Base-by-base conservation (phyloP, 2,329 filamentous ascomycete species). In the Helicocarpus griseus region DNA sequence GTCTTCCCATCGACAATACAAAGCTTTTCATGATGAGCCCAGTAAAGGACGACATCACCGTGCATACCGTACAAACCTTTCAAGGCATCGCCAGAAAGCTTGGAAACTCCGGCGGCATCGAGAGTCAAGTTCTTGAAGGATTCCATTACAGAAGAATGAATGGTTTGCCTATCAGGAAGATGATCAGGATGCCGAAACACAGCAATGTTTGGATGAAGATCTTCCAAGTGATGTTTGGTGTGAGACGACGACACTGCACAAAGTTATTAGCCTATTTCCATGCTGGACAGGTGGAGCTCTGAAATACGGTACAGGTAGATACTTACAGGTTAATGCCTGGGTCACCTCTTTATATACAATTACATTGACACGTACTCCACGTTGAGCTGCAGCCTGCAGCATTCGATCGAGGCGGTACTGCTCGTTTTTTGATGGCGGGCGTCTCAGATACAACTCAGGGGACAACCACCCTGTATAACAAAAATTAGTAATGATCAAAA, bases 1-100 rank as follows among this genome's bases (percentile, higher is more conserved):
- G 91, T 71, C 14, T 83, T 79, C 63, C 95, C 95, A 70, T 97
- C 93, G 49, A 97, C 86, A 17, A 98, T 87, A 50, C 97, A 86
- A 64, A 96, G 94, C 66, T 98, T 98, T 63, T 98, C 93, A 65
- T 98, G 93, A 65, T 98, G 93, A 0, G 93, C 93, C 69, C 94
- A 98, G 75, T 97, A 98, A 73, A 98, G 97, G 45, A 95, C 85
- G 1, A 89, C 81, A 58, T 86, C 89, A 29, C 89, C 86, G 31
- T 81, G 81, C 47, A 87, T 84, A 50, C 90, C 90, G 62, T 95
- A 95, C 1, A 95, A 69, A 0, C 83, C 81, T 64, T 89, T 87
- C 46, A 95, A 64, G 1, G 85, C 79, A 61, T 93, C 86, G 22
- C 77, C 76, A 0, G 87, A 86, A 40, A 89, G 74, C 59, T 83